Conservation (phyloP, 495 filamentous ascomycete genomes). For the Podospora anserina region DNA sequence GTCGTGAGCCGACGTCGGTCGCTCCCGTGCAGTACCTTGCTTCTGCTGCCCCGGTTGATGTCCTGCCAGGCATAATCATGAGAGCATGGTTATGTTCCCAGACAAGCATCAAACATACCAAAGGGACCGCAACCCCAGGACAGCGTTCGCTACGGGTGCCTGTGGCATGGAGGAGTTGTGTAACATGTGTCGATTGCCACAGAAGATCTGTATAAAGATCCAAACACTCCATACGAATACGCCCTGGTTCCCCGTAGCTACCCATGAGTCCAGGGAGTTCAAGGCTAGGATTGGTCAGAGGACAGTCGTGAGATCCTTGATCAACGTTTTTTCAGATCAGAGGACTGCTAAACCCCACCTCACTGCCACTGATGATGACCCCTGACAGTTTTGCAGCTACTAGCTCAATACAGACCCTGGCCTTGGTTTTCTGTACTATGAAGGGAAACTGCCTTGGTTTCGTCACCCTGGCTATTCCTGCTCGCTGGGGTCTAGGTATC, state of each 20-base stretch:
- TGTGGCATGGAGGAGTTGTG: conserved; percentile 14
- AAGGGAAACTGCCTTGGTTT: conserved; percentile 17
- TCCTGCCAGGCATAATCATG: conserved; percentile 39
- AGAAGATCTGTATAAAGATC: conserved; percentile 28
- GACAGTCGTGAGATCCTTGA: conserved; percentile 17
- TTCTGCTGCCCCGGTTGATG: conserved; percentile 26
- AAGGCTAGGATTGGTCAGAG: conserved; percentile 17
- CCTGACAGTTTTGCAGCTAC: conserved; percentile 12
- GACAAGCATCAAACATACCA: conserved; percentile 49
- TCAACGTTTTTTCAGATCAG: conserved; percentile 11
- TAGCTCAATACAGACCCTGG: conserved; percentile 7
- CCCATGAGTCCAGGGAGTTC: background rate
- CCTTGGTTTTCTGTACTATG: background rate
- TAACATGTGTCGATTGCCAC: conserved; percentile 13
- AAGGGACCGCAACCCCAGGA: conserved; percentile 27
- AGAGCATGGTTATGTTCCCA: conserved; percentile 36
- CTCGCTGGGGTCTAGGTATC: conserved; percentile 12
- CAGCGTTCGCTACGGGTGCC: conserved; percentile 5
- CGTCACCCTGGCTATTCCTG: conserved; percentile 23
- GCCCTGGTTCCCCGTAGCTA: background rate
- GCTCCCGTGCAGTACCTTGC: conserved; percentile 20
- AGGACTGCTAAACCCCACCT: conserved; percentile 19
- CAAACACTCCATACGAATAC: conserved; percentile 13
- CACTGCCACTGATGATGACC: conserved; percentile 7
- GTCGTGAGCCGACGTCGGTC: conserved; percentile 17